Percentiles rank a stretch among this genome's conserved stretches.
These are phyloP conservation scores for Evernia prunastri DNA, from an alignment of 495 filamentous ascomycete species.

Conservation along the genomic window DNA sequence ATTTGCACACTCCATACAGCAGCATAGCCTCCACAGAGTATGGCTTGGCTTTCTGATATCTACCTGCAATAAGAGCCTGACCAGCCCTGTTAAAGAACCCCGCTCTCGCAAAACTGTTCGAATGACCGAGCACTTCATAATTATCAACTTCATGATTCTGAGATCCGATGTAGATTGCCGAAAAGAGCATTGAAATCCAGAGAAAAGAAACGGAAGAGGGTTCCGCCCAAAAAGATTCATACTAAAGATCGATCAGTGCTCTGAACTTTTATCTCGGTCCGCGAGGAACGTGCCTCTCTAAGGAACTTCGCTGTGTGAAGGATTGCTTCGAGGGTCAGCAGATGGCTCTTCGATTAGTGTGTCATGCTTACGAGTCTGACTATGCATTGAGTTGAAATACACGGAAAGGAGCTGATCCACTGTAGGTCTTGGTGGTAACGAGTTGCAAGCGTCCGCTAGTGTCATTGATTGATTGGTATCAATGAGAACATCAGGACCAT, in stretches of 20 bases:
- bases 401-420: conserved; percentile 4
- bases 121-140: conserved; percentile 29
- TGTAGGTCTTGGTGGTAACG: background rate
- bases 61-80: conserved; percentile 38
- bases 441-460: background rate
- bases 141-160: background rate
- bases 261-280: background rate
- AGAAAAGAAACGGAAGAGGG: conserved; percentile 40
- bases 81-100: conserved; percentile 9
- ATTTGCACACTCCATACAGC: conserved; percentile 42
- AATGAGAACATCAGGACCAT: conserved; percentile 1
- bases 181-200: conserved; percentile 46
- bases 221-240: conserved; percentile 34
- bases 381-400: conserved; percentile 5
- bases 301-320: conserved; percentile 7
- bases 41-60: conserved; percentile 40
- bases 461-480: conserved; percentile 1
- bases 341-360: accelerated
- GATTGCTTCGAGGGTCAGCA: background rate
- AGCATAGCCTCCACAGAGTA: conserved; percentile 45
- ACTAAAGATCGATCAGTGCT: conserved; percentile 32
- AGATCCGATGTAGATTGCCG: conserved; percentile 32
- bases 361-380: background rate
- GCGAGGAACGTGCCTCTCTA: conserved; percentile 1
- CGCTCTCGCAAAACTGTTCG: conserved; percentile 2